phyloP scores from a whole-genome alignment of 768 basidiomycete genomes.

The Termitomyces sp. region DNA sequence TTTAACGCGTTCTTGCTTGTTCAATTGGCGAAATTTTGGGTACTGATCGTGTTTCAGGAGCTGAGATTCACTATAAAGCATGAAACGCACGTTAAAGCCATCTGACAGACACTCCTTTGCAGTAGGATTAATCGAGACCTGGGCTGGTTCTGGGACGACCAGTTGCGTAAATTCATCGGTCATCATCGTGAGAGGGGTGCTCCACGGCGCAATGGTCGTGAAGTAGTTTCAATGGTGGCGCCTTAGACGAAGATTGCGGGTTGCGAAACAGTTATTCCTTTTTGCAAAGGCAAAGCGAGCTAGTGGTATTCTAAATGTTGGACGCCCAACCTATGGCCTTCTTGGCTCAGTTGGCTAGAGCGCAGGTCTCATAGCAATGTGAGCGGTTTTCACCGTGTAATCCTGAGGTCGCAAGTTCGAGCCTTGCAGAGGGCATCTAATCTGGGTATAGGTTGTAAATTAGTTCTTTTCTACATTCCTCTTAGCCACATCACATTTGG shows the following conservation, averaged over 20 bases:
- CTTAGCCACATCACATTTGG: too few species aligned
- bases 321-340: conserved; percentile 12
- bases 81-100: conserved; percentile 38
- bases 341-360: conserved; percentile 30
- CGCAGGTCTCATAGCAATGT: conserved; percentile 27
- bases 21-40: conserved; percentile 43
- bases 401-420: conserved; percentile 63
- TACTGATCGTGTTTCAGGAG: conserved; percentile 27
- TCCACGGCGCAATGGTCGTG: not conserved
- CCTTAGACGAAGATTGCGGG: not conserved
- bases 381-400: conserved; percentile 22
- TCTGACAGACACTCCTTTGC: conserved; percentile 33
- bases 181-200: not conserved
- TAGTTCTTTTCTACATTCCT: too few species aligned
- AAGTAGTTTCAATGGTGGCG: not conserved
- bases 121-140: conserved; percentile 31
- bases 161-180: conserved; percentile 36
- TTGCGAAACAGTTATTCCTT: not conserved
- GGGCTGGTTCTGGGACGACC: conserved; percentile 28
- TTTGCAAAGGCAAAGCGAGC: not conserved
- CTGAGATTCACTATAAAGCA: conserved; percentile 2
- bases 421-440: conserved; percentile 48
- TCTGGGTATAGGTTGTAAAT: too few species aligned
- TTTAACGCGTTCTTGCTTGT: conserved; percentile 60
- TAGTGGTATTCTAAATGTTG: too few species aligned